A percentile compares a stretch with the other conserved stretches of the same genome.
These are phyloP conservation scores for Alloascoidea africana DNA, from an alignment of 805 yeast genomes.

Conservation along the genomic window DNA sequence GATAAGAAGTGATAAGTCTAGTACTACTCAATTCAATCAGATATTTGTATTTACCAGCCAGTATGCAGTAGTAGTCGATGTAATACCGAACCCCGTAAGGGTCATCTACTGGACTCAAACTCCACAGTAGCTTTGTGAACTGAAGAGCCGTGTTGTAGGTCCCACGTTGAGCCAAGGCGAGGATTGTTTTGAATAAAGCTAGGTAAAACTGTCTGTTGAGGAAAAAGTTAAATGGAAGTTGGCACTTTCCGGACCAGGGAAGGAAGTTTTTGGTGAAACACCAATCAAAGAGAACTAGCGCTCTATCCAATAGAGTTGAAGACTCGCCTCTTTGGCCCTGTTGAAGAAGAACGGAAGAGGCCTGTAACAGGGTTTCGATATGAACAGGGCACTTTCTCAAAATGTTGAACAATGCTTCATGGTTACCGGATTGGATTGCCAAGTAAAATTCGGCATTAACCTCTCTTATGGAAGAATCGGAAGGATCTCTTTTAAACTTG, in stretches of 20 bases:
- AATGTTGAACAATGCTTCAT: conserved; percentile 14
- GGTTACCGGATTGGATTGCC: conserved; percentile 5
- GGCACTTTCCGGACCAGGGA: conserved; percentile 36
- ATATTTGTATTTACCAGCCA: conserved; percentile 49
- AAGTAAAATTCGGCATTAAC: neutral
- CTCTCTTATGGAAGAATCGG: conserved; percentile 8
- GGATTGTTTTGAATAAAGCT: conserved; percentile 56
- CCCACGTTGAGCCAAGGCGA: conserved; percentile 59
- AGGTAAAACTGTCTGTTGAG: conserved; percentile 68
- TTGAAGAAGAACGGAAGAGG: conserved; percentile 54
- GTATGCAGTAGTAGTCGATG: conserved; percentile 63
- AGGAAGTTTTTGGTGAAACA: conserved; percentile 45
- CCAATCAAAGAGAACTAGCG: conserved; percentile 68
- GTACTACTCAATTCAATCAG: conserved; percentile 30
- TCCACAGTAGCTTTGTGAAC: conserved; percentile 54
- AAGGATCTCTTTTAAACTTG: conserved; percentile 26
- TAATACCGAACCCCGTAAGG: conserved; percentile 76
- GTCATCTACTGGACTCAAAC: conserved; percentile 61
- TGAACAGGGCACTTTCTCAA: conserved; percentile 20
- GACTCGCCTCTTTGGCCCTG: conserved; percentile 63
- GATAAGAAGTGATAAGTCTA: neutral
- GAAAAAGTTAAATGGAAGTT: conserved; percentile 63
- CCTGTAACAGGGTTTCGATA: conserved; percentile 64
- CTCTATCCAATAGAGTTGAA: conserved; percentile 61
- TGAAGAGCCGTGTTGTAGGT: conserved; percentile 65